phyloP scores from a whole-genome alignment of 2,329 filamentous ascomycete genomes.

The Monosporascus ibericus region DNA sequence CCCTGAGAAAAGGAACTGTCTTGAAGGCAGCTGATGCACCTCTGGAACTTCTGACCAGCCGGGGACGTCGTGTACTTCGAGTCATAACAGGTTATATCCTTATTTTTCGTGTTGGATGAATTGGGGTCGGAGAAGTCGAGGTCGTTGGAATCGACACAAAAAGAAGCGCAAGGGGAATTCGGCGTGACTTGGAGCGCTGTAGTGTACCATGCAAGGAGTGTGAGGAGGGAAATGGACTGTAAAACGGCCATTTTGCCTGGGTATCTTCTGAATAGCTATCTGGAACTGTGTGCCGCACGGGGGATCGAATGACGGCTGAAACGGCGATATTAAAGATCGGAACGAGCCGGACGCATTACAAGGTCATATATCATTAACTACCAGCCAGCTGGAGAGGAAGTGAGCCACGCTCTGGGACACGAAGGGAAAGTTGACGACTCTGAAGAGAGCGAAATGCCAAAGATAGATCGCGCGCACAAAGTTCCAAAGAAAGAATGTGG shows the following conservation, averaged over 20 bases:
- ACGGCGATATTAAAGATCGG: neutral
- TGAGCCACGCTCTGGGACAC: neutral
- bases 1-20: slow-evolving; percentile 42
- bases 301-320: neutral
- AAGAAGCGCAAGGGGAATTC: slow-evolving; percentile 47
- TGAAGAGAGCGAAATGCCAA: slow-evolving; percentile 9
- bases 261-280: slow-evolving; percentile 5
- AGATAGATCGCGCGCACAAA: slow-evolving; percentile 2
- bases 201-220: slow-evolving; percentile 12
- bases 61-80: slow-evolving; percentile 31
- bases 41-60: slow-evolving; percentile 39
- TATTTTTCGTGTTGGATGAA: slow-evolving; percentile 36
- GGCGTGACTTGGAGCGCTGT: slow-evolving; percentile 42
- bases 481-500: neutral
- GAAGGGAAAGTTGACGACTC: neutral
- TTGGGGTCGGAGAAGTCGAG: slow-evolving; percentile 39
- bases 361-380: slow-evolving; percentile 8
- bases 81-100: slow-evolving; percentile 44
- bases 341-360: neutral
- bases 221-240: slow-evolving; percentile 16
- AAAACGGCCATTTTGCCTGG: slow-evolving; percentile 20
- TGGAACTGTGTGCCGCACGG: neutral
- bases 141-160: slow-evolving; percentile 38
- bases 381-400: slow-evolving; percentile 24
- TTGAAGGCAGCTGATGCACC: slow-evolving; percentile 47